phyloP scores from a whole-genome alignment of 106 monocot species.

The Dendrobium nobile region DNA sequence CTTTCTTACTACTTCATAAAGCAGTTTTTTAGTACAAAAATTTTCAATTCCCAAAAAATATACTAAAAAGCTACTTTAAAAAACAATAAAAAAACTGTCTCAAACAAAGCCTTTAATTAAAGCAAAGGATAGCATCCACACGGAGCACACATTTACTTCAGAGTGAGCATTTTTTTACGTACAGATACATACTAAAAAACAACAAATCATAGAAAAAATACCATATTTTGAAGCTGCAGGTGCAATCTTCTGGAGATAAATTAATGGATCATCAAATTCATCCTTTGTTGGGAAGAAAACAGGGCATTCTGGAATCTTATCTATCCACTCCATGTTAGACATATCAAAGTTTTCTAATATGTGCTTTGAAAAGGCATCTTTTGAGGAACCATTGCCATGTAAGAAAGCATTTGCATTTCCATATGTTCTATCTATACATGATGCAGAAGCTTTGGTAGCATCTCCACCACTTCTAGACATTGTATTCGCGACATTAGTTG shows the following conservation, averaged over 20 bases:
- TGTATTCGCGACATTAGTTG: slow-evolving; percentile 20
- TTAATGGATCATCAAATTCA: slow-evolving; percentile 79
- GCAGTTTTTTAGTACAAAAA: too few species aligned
- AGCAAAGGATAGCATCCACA: neutral
- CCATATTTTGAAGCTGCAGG: slow-evolving; percentile 76
- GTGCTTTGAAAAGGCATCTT: slow-evolving; percentile 41
- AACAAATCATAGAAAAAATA: slow-evolving; percentile 18
- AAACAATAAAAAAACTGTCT: too few species aligned
- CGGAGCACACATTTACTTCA: neutral
- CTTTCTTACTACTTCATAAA: too few species aligned
- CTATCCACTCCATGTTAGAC: slow-evolving; percentile 80
- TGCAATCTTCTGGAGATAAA: slow-evolving; percentile 72
- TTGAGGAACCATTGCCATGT: slow-evolving; percentile 7
- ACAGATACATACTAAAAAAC: neutral
- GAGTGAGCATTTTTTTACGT: neutral
- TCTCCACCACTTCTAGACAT: slow-evolving; percentile 64
- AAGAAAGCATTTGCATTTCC: slow-evolving; percentile 18
- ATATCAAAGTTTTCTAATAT: slow-evolving; percentile 54
- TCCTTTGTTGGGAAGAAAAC: slow-evolving; percentile 75
- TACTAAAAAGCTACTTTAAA: too few species aligned
- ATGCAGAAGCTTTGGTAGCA: slow-evolving; percentile 35
- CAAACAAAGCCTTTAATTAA: neutral
- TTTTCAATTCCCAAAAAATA: too few species aligned
- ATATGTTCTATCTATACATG: slow-evolving; percentile 33
- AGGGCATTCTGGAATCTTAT: slow-evolving; percentile 83